A percentile compares a stretch with the other conserved stretches of the same genome.
Conservation (phyloP, 176 grass and related monocot genomes). For the Cenchrus purpureus region DNA sequence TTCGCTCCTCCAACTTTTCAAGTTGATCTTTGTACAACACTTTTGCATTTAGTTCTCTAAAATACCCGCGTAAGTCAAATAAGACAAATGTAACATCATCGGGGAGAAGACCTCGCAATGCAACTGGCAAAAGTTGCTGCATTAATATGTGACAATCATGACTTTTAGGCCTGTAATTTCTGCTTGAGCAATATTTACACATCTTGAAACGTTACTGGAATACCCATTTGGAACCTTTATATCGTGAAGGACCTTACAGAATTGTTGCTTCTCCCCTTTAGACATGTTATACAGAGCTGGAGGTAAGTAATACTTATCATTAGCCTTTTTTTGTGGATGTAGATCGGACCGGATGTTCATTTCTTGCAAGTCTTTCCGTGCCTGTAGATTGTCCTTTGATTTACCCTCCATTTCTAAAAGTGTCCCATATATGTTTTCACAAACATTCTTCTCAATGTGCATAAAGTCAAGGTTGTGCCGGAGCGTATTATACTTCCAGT, state of each 20-base stretch:
- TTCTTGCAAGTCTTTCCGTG: not conserved
- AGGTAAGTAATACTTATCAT: slow-evolving; percentile 15
- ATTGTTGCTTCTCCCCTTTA: not conserved
- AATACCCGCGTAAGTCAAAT: slow-evolving; percentile 11
- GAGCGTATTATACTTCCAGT: not conserved
- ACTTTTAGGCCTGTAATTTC: slow-evolving; percentile 2
- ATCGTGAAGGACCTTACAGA: not conserved
- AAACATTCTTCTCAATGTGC: slow-evolving; percentile 18
- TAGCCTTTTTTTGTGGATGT: slow-evolving; percentile 6
- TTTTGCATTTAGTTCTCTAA: not conserved
- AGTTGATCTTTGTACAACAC: not conserved
- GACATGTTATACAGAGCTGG: not conserved
- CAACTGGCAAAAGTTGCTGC: not conserved
- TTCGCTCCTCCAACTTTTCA: slow-evolving; percentile 4
- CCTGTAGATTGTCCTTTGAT: slow-evolving; percentile 19
- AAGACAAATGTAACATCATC: not conserved
- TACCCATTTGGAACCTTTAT: slow-evolving; percentile 15
- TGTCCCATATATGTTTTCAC: slow-evolving; percentile 21
- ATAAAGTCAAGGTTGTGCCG: not conserved
- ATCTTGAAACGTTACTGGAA: slow-evolving; percentile 14
- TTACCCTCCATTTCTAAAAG: not conserved
- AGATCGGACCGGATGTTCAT: not conserved
- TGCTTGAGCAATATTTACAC: not conserved
- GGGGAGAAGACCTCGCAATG: not conserved
- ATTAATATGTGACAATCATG: slow-evolving; percentile 6